Evolutionary conservation across 2,329 filamentous ascomycete species (phyloP).

Genomic region (Colletotrichum melonis): DNA sequence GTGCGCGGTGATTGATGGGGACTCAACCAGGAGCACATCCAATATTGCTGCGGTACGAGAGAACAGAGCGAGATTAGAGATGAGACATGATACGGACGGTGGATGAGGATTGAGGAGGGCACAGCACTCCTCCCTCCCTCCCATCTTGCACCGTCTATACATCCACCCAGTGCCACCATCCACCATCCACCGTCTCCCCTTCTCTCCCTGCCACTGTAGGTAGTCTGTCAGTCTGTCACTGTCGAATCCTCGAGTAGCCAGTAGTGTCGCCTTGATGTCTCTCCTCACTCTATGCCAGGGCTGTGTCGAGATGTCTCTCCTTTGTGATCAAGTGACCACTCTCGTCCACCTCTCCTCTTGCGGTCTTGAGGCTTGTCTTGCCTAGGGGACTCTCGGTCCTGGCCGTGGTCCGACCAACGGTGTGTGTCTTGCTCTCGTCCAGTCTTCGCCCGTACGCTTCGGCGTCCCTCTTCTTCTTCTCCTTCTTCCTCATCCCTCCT

Average conservation of each 20-base stretch:
- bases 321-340: conserved; percentile 24
- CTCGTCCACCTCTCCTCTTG: background rate
- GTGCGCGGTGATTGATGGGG: conserved; percentile 15
- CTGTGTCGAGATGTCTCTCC: conserved; percentile 30
- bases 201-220: conserved; percentile 4
- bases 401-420: conserved; percentile 23
- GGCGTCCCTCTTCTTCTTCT: background rate
- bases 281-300: background rate
- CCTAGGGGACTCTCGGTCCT: conserved; percentile 18
- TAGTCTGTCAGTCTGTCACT: background rate
- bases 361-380: background rate
- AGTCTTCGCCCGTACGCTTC: conserved; percentile 20
- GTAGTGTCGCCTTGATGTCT: background rate
- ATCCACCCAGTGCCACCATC: too few relatives aligned
- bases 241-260: background rate
- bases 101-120: too few relatives aligned
- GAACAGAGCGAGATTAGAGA: conserved; percentile 25
- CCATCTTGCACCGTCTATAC: background rate
- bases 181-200: background rate
- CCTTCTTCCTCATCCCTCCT: background rate
- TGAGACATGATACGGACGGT: background rate
- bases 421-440: conserved; percentile 24
- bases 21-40: conserved; percentile 2
- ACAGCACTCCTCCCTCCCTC: conserved; percentile 9
- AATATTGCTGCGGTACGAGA: conserved; percentile 23